Percentiles rank a stretch among this genome's conserved stretches.
Evolutionary conservation across 164 flowering plant species (phyloP).

Genomic region (Pachysandra terminalis): DNA sequence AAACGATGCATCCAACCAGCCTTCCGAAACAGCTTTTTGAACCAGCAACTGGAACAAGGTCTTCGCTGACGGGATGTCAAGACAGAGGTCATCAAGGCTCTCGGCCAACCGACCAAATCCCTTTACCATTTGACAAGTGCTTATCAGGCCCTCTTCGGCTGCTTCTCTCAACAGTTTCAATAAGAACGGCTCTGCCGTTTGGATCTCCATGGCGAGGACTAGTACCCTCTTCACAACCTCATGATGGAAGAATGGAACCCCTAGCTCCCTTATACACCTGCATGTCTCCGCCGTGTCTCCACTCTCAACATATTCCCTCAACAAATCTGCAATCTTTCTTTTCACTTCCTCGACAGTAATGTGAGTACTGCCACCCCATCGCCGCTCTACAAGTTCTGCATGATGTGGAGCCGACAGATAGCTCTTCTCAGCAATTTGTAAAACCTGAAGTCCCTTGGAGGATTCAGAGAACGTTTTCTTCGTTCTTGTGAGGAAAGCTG

Average conservation of each 20-base stretch:
- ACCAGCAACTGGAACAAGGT: constrained; percentile 53
- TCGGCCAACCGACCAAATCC: constrained; percentile 84
- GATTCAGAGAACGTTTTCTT: constrained; percentile 62
- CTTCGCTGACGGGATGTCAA: constrained; percentile 93
- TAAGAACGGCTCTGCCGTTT: constrained; percentile 62
- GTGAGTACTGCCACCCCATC: constrained; percentile 97
- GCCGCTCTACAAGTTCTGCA: constrained; percentile 93
- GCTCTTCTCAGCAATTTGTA: constrained; percentile 91
- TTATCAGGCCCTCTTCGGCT: constrained; percentile 87
- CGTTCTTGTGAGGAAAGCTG: constrained; percentile 81
- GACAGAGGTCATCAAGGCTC: constrained; percentile 93
- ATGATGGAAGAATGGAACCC: constrained; percentile 90
- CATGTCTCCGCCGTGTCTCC: constrained; percentile 92
- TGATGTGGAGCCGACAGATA: constrained; percentile 98
- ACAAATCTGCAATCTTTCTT: constrained; percentile 71
- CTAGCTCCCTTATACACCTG: constrained; percentile 83
- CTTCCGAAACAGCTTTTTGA: constrained; percentile 69
- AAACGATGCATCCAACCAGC: constrained; percentile 86
- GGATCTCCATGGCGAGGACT: constrained; percentile 82
- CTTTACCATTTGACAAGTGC: constrained; percentile 90
- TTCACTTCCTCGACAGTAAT: constrained; percentile 89
- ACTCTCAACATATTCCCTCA: constrained; percentile 86
- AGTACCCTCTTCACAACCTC: constrained; percentile 94
- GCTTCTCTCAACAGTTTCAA: constrained; percentile 76
- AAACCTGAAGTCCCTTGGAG: constrained; percentile 70